A percentile compares a stretch with the other conserved stretches of the same genome.
Conservation (phyloP, 805 yeast genomes). For the Wickerhamiella allomyrinae region DNA sequence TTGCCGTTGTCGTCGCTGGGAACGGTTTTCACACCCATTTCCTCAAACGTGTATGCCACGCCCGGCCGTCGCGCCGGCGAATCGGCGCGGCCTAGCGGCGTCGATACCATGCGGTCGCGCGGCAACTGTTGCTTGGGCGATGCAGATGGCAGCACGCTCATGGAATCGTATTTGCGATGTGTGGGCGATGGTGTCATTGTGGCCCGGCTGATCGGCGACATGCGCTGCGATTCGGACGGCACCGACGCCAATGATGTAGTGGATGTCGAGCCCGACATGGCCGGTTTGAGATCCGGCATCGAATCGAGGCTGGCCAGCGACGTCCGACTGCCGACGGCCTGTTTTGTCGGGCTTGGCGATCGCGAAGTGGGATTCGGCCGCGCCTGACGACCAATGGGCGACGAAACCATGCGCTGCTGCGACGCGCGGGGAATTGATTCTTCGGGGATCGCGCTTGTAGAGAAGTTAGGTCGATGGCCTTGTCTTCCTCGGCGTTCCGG, state of each 20-base stretch:
- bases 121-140: background rate
- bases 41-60: constrained; percentile 19
- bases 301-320: too few species aligned
- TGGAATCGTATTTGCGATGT: background rate
- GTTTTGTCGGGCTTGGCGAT: too few species aligned
- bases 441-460: background rate
- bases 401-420: background rate
- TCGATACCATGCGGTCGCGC: background rate
- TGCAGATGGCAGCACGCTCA: background rate
- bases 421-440: background rate
- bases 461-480: background rate
- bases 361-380: too few species aligned
- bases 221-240: too few species aligned
- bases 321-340: too few species aligned
- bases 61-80: constrained; percentile 13
- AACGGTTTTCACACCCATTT: constrained; percentile 17
- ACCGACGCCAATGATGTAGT: too few species aligned
- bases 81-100: background rate
- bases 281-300: too few species aligned
- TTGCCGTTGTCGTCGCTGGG: constrained; percentile 13
- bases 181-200: background rate
- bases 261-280: too few species aligned
- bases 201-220: background rate
- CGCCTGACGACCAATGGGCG: background rate
- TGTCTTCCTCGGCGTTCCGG: too few species aligned